Base-by-base conservation (phyloP, 2,329 filamentous ascomycete species). In the Xylariales sp. region DNA sequence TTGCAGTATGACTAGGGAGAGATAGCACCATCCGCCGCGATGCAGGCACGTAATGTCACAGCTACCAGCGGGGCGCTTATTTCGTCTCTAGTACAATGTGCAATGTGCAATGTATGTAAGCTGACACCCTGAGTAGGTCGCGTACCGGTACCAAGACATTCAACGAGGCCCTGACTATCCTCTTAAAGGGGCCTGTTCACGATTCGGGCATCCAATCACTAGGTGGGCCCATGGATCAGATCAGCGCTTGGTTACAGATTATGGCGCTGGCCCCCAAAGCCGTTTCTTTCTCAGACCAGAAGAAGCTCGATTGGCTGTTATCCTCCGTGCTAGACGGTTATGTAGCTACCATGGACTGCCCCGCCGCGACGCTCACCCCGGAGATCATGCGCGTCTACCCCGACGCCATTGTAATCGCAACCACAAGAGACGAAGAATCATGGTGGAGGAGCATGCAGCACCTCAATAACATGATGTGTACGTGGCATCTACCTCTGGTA, bases 321-420 rank as follows among this genome's bases (percentile, higher is more conserved):
- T 70, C 77, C 60, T 74, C 78, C 58, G 71, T 79, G 64, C 68
- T 80, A 63, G 74, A 80, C 66, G 76, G 80, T 69, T 75, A 81
- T 70, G 76, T 77, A 56, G 78, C 78, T 41, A 78, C 76, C 58
- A 78, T 79, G 75, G 84, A 86, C 72, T 75, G 80, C 36, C 84
- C 84, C 1, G 79, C 80, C 3, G 78, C 71, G 41, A 73, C 80
- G 23, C 79, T 86, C 16, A 80, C 77, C 23, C 80, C 81, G 48
- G 83, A 86, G 68, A 77, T 86, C 61, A 75, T 86, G 73, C 78
- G 81, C 45, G 74, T 85, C 41, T 86, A 84, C 70, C 84, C 84
- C 0, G 80, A 85, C 45, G 84, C 84, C 18, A 80, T 82, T 60
- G 83, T 86, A 36, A 80, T 86, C 61, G 81, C 78, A 68, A 83